Percentiles rank a stretch among this genome's conserved stretches.
These are phyloP conservation scores for Mallotus japonicus DNA, from an alignment of 441 rosid genomes.

Conservation along the genomic window DNA sequence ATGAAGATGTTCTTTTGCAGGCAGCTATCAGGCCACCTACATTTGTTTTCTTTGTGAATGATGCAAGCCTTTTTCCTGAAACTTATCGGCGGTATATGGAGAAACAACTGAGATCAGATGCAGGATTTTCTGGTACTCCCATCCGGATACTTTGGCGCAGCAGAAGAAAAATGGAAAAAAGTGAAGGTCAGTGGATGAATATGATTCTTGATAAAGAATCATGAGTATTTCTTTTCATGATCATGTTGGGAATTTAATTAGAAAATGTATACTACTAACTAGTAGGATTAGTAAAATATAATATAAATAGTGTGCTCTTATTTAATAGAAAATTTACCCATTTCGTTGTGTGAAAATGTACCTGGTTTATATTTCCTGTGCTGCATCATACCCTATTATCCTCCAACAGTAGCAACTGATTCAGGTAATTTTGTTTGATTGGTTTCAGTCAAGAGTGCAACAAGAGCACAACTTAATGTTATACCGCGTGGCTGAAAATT, in stretches of 20 bases:
- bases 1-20: conserved; percentile 40
- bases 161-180: conserved; percentile 69
- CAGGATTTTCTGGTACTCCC: conserved; percentile 93
- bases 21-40: conserved; percentile 96
- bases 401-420: not conserved
- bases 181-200: conserved; percentile 42
- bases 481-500: conserved; percentile 28
- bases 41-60: conserved; percentile 92
- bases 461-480: conserved; percentile 27
- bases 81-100: conserved; percentile 89
- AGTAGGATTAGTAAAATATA: no score
- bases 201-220: not conserved
- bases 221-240: not conserved
- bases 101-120: conserved; percentile 84
- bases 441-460: conserved; percentile 37
- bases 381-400: not conserved
- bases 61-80: conserved; percentile 81
- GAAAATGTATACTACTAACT: not conserved
- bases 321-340: not conserved
- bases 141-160: conserved; percentile 92
- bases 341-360: not conserved
- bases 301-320: not conserved
- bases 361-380: not conserved
- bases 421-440: conserved; percentile 17
- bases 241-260: not conserved